Percentiles rank a stretch among this genome's conserved stretches.
Evolutionary conservation across 164 flowering plant genomes (phyloP).

Genomic region (Dillenia turbinata): DNA sequence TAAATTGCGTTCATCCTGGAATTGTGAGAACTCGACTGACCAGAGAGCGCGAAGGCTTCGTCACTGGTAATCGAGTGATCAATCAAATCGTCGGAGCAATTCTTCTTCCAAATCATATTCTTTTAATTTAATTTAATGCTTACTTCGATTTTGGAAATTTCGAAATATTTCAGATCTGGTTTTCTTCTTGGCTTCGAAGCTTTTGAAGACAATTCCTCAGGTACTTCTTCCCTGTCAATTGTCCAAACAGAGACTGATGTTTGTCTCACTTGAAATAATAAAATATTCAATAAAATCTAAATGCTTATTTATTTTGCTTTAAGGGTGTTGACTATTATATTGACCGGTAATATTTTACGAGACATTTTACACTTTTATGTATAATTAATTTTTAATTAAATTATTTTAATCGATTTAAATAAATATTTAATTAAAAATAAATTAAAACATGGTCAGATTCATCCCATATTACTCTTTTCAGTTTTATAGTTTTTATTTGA

Average conservation of each 20-base stretch:
- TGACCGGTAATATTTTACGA: too few species aligned
- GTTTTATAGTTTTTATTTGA: too few species aligned
- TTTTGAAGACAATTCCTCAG: constrained; percentile 89
- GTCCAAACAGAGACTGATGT: neutral
- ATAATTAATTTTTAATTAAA: too few species aligned
- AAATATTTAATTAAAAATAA: too few species aligned
- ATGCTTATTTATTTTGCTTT: too few species aligned
- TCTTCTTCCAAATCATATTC: neutral
- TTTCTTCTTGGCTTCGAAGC: constrained; percentile 79
- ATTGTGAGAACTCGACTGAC: constrained; percentile 86
- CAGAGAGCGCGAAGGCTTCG: constrained; percentile 88
- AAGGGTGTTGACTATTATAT: too few species aligned
- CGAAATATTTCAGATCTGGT: constrained; percentile 48
- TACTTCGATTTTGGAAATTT: neutral
- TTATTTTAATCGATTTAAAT: too few species aligned
- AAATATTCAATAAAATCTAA: neutral
- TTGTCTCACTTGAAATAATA: neutral
- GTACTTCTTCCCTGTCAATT: constrained; percentile 22
- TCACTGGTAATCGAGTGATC: constrained; percentile 47
- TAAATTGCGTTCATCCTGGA: constrained; percentile 92
- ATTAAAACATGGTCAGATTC: too few species aligned
- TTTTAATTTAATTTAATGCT: neutral
- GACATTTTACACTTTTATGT: too few species aligned
- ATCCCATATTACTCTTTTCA: too few species aligned
- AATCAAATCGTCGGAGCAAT: neutral